Evolutionary conservation across 768 basidiomycete genomes (phyloP), one percentile per base, ranked within the genome.

Genomic region (Leccinum disarticulatum): DNA sequence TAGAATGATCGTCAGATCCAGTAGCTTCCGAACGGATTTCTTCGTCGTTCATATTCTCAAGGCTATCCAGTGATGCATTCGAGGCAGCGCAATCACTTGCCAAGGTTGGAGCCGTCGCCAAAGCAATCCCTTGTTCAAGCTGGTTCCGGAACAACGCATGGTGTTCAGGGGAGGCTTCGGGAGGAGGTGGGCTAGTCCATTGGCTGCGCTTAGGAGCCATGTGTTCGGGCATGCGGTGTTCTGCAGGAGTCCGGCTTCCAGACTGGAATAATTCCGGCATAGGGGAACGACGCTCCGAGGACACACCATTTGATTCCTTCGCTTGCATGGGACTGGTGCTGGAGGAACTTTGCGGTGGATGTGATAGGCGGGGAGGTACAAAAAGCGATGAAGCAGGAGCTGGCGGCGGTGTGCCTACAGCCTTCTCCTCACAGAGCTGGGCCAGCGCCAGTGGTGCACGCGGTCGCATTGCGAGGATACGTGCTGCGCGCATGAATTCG

Each of bases 401-500:
- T 25, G 70, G 69, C 62, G 70, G 69, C 62, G 76, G 78, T 1
- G 77, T 65, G 14, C 61, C 46, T 17, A 83, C 84, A 56, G 86
- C 86, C 25, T 93, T 87, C 72, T 98, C 95, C 68, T 94, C 92
- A 67, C 95, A 97, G 13, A 99, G 84, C 64, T 95, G 90, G 2
- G 94, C 87, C 17, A 98, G 80, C 5, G 92, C 90, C 19, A 88
- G 74, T 33, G 90, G 84, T 8, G 91, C 92, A 52, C 91, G 87
- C 2, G 91, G 93, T 31, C 89, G 88, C 62, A 81, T 77, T 11
- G 87, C 81, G 35, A 99, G 79, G 58, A 98, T 91, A 57, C 94
- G 83, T 25, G 89, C 87, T 5, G 95, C 96, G 36, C 96, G 88
- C 93, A 96, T 96, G 73, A 99, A 96, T 77, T 98, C 96, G 9